These are phyloP conservation scores for Chloris gayana DNA, from an alignment of 176 grass and related monocot genomes.

Conservation along the genomic window DNA sequence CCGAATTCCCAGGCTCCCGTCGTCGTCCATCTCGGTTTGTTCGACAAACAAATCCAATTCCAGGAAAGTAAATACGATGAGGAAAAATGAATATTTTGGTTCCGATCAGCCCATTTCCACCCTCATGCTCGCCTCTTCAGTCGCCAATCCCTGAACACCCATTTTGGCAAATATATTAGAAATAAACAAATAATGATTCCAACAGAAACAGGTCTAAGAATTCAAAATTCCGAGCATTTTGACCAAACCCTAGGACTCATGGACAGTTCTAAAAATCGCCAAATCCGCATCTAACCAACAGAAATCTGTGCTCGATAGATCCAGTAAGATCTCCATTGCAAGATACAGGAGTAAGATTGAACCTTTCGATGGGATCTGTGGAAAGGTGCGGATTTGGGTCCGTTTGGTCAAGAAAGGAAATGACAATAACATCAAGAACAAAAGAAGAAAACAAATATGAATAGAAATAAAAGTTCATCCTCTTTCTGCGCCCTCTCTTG, in stretches of 20 bases:
- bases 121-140: conserved; percentile 37
- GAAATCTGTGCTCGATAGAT: too few relatives aligned
- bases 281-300: too few relatives aligned
- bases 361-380: too few relatives aligned
- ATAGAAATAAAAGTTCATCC: conserved; percentile 22
- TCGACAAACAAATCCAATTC: conserved; percentile 32
- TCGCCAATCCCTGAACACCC: conserved; percentile 28
- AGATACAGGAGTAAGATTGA: too few relatives aligned
- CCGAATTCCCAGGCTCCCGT: conserved; percentile 66
- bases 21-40: conserved; percentile 63
- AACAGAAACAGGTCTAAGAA: too few relatives aligned
- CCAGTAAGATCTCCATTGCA: too few relatives aligned
- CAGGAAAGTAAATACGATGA: background rate
- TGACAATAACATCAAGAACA: background rate
- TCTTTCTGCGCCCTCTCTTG: background rate
- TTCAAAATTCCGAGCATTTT: too few relatives aligned
- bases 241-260: too few relatives aligned
- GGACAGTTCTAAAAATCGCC: too few relatives aligned
- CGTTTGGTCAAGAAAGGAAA: conserved; percentile 24
- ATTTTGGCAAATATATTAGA: conserved; percentile 38
- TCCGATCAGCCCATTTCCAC: conserved; percentile 42
- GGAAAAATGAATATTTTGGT: conserved; percentile 17
- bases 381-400: background rate
- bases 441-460: background rate
- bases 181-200: too few relatives aligned